Percentiles rank a stretch among this genome's conserved stretches.
These are phyloP conservation scores for Letharia columbiana DNA, from an alignment of 495 filamentous ascomycete genomes.

Conservation along the genomic window DNA sequence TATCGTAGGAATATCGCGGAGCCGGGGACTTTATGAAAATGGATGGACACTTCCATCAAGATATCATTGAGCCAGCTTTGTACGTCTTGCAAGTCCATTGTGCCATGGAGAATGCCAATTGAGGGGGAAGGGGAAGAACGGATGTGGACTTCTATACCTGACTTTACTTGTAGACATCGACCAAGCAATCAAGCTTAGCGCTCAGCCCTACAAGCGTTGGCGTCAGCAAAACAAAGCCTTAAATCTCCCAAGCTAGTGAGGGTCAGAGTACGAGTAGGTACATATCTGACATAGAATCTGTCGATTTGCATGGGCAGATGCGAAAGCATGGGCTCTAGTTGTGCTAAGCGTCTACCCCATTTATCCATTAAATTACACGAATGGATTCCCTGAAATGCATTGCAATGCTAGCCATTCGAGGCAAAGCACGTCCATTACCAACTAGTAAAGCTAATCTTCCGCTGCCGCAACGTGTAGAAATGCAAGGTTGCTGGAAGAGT, in stretches of 20 bases:
- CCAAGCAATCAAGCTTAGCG: background rate
- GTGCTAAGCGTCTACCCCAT: slow-evolving; percentile 8
- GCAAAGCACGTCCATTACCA: slow-evolving; percentile 17
- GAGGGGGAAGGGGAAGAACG: background rate
- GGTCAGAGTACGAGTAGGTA: background rate
- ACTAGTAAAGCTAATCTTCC: slow-evolving; percentile 8
- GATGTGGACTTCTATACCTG: no score
- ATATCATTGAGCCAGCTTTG: slow-evolving; percentile 60
- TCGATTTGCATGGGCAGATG: background rate
- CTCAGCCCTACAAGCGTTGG: slow-evolving; percentile 3
- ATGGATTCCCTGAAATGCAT: slow-evolving; percentile 6
- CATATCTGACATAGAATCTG: background rate
- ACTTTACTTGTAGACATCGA: background rate
- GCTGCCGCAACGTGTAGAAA: slow-evolving; percentile 11
- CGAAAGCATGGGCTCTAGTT: slow-evolving; percentile 13
- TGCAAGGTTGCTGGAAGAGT: slow-evolving; percentile 19
- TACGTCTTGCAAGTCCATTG: slow-evolving; percentile 76
- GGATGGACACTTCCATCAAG: slow-evolving; percentile 53
- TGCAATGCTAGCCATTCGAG: slow-evolving; percentile 15
- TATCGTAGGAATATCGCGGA: slow-evolving; percentile 92
- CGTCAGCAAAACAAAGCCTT: no score
- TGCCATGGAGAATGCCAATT: slow-evolving; percentile 15
- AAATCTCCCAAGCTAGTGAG: background rate
- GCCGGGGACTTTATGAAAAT: slow-evolving; percentile 84
- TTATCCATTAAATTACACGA: slow-evolving; percentile 13